phyloP scores from a whole-genome alignment of 75 land plant species.

The Ceratopteris richardii region DNA sequence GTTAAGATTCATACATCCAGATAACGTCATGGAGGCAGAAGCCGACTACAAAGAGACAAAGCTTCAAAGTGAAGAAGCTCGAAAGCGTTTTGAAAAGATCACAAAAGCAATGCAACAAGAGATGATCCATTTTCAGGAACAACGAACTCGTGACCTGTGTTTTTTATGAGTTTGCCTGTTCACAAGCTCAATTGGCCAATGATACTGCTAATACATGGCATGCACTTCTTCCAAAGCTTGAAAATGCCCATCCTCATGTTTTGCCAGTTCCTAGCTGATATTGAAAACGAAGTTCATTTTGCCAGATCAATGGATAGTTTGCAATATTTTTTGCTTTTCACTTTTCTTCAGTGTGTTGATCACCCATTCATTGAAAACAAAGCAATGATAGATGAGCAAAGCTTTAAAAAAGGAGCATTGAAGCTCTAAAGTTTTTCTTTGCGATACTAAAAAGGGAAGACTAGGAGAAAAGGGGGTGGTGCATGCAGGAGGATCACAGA shows the following conservation, averaged over 20 bases:
- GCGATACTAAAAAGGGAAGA: too few species aligned
- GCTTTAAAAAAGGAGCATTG: too few species aligned
- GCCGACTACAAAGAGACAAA: constrained; percentile 76
- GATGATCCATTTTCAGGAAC: constrained; percentile 76
- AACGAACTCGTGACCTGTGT: constrained; percentile 76
- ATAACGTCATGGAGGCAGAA: constrained; percentile 70
- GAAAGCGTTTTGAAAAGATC: constrained; percentile 58
- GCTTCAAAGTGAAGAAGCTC: constrained; percentile 74
- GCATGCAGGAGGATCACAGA: too few species aligned
- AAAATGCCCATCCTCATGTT: constrained; percentile 26
- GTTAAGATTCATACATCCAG: constrained; percentile 64
- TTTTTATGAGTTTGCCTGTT: constrained; percentile 82
- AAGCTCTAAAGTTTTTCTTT: too few species aligned
- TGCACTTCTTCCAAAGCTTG: constrained; percentile 73
- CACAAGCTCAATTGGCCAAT: constrained; percentile 74
- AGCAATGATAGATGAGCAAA: too few species aligned
- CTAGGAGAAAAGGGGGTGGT: too few species aligned
- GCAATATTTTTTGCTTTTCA: too few species aligned
- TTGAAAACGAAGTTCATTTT: too few species aligned
- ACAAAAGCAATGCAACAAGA: constrained; percentile 77
- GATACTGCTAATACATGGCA: constrained; percentile 87
- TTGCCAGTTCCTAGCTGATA: neutral
- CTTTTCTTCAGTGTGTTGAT: too few species aligned
- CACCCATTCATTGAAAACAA: too few species aligned
- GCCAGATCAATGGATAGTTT: too few species aligned